These are phyloP conservation scores for Zymoseptoria tritici DNA, from an alignment of 2,329 filamentous ascomycete genomes.

Conservation along the genomic window DNA sequence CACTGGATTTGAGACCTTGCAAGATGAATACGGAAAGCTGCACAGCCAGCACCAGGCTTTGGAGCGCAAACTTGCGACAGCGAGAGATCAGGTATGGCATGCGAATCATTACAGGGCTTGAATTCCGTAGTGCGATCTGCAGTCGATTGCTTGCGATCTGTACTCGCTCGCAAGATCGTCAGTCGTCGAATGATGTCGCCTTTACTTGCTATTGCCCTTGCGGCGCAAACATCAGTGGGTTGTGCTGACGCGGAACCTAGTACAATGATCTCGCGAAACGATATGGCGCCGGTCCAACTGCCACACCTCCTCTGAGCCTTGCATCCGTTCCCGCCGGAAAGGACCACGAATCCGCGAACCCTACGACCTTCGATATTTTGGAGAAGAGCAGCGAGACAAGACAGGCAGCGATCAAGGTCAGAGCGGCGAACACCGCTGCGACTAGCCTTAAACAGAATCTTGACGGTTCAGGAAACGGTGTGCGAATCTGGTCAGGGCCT, in stretches of 20 bases:
- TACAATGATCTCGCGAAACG: conserved; percentile 30
- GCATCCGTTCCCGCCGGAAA: conserved; percentile 24
- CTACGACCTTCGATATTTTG: conserved; percentile 30
- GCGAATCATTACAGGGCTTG: not conserved
- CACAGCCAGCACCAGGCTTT: conserved; percentile 38
- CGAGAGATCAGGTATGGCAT: conserved; percentile 42
- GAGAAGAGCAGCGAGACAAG: conserved; percentile 17
- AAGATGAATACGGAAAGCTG: conserved; percentile 41
- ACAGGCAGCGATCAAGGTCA: conserved; percentile 31
- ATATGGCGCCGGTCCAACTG: conserved; percentile 15
- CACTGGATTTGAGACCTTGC: conserved; percentile 41
- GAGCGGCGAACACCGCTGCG: conserved; percentile 27
- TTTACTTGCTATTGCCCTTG: not conserved
- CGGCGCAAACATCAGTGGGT: not conserved
- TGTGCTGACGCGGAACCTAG: conserved; percentile 18
- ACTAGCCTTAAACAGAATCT: conserved; percentile 11
- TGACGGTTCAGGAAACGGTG: conserved; percentile 16
- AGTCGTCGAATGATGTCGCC: conserved; percentile 19
- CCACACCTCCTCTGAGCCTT: conserved; percentile 28
- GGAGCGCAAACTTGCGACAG: conserved; percentile 41
- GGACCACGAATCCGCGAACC: conserved; percentile 6
- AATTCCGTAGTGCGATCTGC: conserved; percentile 28
- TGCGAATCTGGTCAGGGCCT: conserved; percentile 29
- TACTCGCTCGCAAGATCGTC: conserved; percentile 39
- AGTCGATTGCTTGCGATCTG: conserved; percentile 46